These are phyloP conservation scores for Limonomyces culmigenus DNA, from an alignment of 1,284 basidiomycete genomes.

Conservation along the genomic window DNA sequence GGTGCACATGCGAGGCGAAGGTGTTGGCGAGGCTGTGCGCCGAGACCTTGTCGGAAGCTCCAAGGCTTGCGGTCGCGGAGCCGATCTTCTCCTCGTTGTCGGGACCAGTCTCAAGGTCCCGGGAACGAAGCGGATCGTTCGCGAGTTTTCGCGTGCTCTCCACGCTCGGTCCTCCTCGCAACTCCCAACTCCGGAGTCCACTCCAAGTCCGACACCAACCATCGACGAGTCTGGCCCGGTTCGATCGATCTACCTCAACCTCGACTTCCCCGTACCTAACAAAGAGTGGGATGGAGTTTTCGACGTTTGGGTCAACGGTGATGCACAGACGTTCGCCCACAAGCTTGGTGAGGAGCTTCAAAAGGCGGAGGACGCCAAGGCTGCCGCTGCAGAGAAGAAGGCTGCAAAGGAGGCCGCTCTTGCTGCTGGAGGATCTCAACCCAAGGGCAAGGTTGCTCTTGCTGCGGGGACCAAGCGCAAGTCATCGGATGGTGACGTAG, in stretches of 20 bases:
- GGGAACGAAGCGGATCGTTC: conserved; percentile 84
- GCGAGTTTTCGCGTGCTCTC: conserved; percentile 79
- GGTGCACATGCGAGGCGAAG: conserved; percentile 74
- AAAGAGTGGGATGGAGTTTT: conserved; percentile 86
- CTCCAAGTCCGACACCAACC: conserved; percentile 16
- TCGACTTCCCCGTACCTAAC: conserved; percentile 77
- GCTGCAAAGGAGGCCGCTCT: conserved; percentile 26
- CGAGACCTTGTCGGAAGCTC: conserved; percentile 57
- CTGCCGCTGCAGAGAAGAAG: conserved; percentile 31
- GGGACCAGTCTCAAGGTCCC: conserved; percentile 84
- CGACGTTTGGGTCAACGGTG: conserved; percentile 82
- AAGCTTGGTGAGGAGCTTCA: conserved; percentile 38
- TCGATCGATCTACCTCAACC: conserved; percentile 72
- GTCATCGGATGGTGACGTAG: too few relatives aligned
- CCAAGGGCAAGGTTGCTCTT: too few relatives aligned
- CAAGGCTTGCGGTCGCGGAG: conserved; percentile 44
- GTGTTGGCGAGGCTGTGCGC: conserved; percentile 66
- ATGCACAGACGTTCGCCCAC: conserved; percentile 66
- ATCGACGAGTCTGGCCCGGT: conserved; percentile 32
- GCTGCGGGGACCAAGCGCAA: too few relatives aligned
- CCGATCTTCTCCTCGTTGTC: conserved; percentile 80
- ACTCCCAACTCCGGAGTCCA: conserved; percentile 21
- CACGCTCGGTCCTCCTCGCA: conserved; percentile 24
- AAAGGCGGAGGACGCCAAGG: conserved; percentile 31
- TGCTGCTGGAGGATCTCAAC: too few relatives aligned